Percentiles rank a stretch among this genome's conserved stretches.
phyloP scores from a whole-genome alignment of 2,329 filamentous ascomycete genomes.

The Colletotrichum chlorophyti region DNA sequence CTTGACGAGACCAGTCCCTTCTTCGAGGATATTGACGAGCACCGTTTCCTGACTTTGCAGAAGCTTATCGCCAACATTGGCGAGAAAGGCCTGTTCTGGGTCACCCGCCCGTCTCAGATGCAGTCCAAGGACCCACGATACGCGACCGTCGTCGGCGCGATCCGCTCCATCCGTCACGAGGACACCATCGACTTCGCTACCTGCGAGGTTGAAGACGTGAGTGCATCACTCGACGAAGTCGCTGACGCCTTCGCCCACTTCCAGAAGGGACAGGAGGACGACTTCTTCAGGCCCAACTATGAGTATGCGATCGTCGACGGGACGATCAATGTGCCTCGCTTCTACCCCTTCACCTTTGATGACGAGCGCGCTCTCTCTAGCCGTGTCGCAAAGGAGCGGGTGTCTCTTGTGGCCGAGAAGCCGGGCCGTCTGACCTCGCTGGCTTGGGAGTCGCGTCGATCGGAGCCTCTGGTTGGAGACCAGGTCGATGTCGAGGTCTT shows the following conservation, averaged over 20 bases:
- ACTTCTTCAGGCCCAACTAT: not conserved
- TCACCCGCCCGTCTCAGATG: slow-evolving; percentile 32
- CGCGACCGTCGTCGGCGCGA: slow-evolving; percentile 30
- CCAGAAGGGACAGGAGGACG: not conserved
- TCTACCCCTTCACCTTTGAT: slow-evolving; percentile 2
- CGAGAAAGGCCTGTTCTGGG: no score
- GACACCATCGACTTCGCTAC: slow-evolving; percentile 16
- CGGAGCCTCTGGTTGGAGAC: no score
- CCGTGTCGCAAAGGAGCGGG: no score
- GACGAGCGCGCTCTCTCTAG: not conserved
- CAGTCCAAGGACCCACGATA: slow-evolving; percentile 32
- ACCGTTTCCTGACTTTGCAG: slow-evolving; percentile 26
- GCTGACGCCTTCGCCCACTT: not conserved
- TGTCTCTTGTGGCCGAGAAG: not conserved
- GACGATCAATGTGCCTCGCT: not conserved
- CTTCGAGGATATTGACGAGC: slow-evolving; percentile 20
- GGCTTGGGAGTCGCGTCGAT: not conserved
- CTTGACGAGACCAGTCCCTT: no score
- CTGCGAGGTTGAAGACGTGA: not conserved
- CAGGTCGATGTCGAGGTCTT: slow-evolving; percentile 2
- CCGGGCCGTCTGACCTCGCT: slow-evolving; percentile 14
- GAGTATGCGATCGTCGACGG: not conserved
- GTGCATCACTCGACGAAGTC: not conserved
- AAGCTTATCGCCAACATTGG: slow-evolving; percentile 9
- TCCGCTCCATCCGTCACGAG: slow-evolving; percentile 32